phyloP scores from a whole-genome alignment of 2,329 filamentous ascomycete genomes.

The Juglanconis sp. region DNA sequence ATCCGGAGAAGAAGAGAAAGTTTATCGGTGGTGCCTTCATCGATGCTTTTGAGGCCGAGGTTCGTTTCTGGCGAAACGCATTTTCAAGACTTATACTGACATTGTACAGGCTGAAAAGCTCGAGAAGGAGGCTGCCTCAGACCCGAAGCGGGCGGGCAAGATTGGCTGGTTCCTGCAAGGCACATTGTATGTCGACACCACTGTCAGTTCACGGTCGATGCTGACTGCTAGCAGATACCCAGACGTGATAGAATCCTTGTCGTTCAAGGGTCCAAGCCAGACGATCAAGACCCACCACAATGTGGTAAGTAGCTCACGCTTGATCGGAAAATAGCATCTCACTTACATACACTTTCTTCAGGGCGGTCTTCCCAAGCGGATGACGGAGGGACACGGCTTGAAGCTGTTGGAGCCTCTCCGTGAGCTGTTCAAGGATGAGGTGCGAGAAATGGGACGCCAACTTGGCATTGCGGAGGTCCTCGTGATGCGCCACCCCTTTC shows the following conservation, averaged over 20 bases:
- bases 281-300: constrained; percentile 42
- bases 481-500: constrained; percentile 76
- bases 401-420: constrained; percentile 77
- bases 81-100: not conserved
- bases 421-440: constrained; percentile 83
- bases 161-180: constrained; percentile 88
- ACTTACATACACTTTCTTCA: not conserved
- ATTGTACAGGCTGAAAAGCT: constrained; percentile 40
- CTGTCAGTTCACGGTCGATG: not conserved
- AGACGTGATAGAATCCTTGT: constrained; percentile 43
- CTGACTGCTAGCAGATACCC: constrained; percentile 10
- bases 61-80: not conserved
- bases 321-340: not conserved
- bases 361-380: constrained; percentile 4
- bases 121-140: constrained; percentile 40
- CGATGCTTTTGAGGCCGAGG: constrained; percentile 14
- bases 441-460: constrained; percentile 64
- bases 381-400: constrained; percentile 4
- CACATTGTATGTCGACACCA: constrained; percentile 57
- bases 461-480: constrained; percentile 72
- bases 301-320: not conserved
- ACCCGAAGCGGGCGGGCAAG: constrained; percentile 55
- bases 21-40: constrained; percentile 38
- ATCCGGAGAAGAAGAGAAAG: constrained; percentile 84
- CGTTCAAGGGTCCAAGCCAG: constrained; percentile 45